A percentile compares a stretch with the other conserved stretches of the same genome.
Conservation (phyloP, 192 early-diverging fungal species). For the Kappamyces sp. region DNA sequence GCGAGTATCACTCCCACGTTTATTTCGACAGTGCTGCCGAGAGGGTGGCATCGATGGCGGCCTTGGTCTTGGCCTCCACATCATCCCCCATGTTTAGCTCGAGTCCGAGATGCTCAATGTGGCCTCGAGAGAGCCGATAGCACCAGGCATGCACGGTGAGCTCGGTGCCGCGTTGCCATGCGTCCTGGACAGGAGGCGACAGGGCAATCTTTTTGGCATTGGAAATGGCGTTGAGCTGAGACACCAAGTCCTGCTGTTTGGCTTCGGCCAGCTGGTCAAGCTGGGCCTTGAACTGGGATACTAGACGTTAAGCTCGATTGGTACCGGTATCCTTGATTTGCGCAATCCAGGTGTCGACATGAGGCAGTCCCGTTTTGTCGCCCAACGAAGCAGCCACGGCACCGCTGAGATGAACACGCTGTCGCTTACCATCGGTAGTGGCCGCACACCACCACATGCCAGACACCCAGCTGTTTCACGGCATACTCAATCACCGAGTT, state of each 20-base stretch:
- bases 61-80: neutral
- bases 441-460: constrained; percentile 91
- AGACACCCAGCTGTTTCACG: constrained; percentile 83
- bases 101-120: constrained; percentile 17
- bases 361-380: constrained; percentile 48
- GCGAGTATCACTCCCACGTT: too few species aligned
- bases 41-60: neutral
- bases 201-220: constrained; percentile 64
- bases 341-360: constrained; percentile 88
- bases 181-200: constrained; percentile 74
- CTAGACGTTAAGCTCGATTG: too few species aligned
- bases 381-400: constrained; percentile 33
- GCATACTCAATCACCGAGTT: constrained; percentile 90
- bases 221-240: constrained; percentile 69
- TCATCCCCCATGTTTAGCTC: constrained; percentile 2
- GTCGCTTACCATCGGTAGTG: constrained; percentile 33
- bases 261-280: constrained; percentile 43
- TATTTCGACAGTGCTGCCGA: too few species aligned
- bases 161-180: constrained; percentile 67
- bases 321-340: constrained; percentile 65
- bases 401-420: constrained; percentile 11
- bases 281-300: constrained; percentile 44
- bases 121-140: constrained; percentile 32
- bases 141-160: constrained; percentile 50
- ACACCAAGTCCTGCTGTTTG: constrained; percentile 25